Conservation (phyloP, 768 basidiomycete species). For the Lepiota venenata region DNA sequence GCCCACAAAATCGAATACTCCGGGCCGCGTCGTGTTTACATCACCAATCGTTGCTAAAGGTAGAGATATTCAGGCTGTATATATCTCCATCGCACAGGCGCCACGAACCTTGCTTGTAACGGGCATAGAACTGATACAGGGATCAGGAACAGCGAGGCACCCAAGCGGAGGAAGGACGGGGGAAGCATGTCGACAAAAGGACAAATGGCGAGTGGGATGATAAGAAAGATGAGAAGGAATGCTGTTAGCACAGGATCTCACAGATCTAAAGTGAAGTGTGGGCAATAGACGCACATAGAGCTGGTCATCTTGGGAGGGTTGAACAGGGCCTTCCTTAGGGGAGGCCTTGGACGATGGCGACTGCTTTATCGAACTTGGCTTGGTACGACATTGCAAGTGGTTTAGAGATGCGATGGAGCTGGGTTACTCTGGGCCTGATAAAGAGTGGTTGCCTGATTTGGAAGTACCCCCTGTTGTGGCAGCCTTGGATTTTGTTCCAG, state of each 20-base stretch:
- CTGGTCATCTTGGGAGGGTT: conserved; percentile 71
- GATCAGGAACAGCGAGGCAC: background rate
- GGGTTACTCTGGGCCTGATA: background rate
- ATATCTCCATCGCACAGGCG: background rate
- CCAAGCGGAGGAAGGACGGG: background rate
- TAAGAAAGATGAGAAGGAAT: background rate
- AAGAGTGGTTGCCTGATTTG: background rate
- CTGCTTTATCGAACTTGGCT: conserved; percentile 75
- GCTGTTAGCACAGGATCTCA: conserved; percentile 2
- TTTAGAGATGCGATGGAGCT: conserved; percentile 14
- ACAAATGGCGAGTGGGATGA: background rate
- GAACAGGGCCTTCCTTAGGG: conserved; percentile 80
- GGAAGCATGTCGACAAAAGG: conserved; percentile 8
- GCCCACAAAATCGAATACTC: conserved; percentile 80
- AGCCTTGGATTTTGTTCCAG: background rate
- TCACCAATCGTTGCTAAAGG: conserved; percentile 70
- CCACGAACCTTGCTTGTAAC: conserved; percentile 85
- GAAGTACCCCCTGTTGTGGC: background rate
- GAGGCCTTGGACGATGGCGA: conserved; percentile 58
- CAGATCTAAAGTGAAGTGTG: background rate
- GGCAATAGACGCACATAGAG: conserved; percentile 60
- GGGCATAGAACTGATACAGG: conserved; percentile 76
- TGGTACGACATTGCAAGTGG: conserved; percentile 56
- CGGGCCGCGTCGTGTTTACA: conserved; percentile 59
- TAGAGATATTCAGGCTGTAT: too few relatives aligned